Percentiles rank a stretch among this genome's conserved stretches.
Evolutionary conservation across 352 stramenopile species (phyloP).

Genomic region (Paralagenidium karlingii): DNA sequence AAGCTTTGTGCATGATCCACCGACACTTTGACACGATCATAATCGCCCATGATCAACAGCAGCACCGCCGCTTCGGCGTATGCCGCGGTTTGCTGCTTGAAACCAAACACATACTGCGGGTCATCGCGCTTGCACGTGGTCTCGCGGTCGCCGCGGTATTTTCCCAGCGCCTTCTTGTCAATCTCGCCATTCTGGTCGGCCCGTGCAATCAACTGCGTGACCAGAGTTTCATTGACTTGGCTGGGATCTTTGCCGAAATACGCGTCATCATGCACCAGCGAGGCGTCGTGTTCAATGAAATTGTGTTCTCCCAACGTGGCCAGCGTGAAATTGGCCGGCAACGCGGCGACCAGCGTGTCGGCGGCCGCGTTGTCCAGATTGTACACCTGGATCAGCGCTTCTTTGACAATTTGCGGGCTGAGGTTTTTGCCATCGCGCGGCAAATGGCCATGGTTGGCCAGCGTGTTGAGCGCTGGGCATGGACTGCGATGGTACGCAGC

Average conservation of each 20-base stretch:
- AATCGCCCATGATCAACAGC: constrained; percentile 32
- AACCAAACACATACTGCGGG: constrained; percentile 24
- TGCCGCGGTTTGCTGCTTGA: constrained; percentile 16
- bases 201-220: constrained; percentile 16
- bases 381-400: constrained; percentile 29
- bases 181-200: constrained; percentile 12
- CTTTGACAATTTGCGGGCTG: constrained; percentile 18
- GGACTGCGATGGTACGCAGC: constrained; percentile 33
- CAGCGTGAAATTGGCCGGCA: constrained; percentile 30
- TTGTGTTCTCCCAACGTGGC: constrained; percentile 38
- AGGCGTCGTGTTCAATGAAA: constrained; percentile 62
- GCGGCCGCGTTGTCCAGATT: constrained; percentile 25
- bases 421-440: constrained; percentile 42
- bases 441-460: constrained; percentile 61
- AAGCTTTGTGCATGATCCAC: constrained; percentile 26
- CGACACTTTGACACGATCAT: constrained; percentile 17
- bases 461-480: constrained; percentile 50
- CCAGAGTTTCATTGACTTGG: constrained; percentile 28
- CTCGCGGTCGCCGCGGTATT: constrained; percentile 34
- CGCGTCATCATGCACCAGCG: constrained; percentile 42
- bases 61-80: constrained; percentile 36
- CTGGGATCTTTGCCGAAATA: constrained; percentile 26
- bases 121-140: constrained; percentile 18
- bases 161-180: constrained; percentile 21
- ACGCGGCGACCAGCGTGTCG: constrained; percentile 12